phyloP scores from a whole-genome alignment of 768 basidiomycete species.

The Sporobolomyces pararoseus region DNA sequence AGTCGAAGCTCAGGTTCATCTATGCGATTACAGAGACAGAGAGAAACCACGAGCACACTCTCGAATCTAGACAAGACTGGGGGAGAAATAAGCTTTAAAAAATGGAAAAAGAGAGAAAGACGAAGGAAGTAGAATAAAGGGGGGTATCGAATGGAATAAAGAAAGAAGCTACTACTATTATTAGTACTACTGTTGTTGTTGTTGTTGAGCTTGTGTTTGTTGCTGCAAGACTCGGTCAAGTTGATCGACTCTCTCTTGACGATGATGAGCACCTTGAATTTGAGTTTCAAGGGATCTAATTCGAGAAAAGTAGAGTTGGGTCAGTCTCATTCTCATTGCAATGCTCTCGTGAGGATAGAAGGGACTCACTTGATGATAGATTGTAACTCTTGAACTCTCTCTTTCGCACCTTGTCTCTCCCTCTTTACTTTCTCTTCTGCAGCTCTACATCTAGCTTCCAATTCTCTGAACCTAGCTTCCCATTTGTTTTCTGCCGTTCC shows the following conservation, averaged over 20 bases:
- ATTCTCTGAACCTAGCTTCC: conserved; percentile 92
- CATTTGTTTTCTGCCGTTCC: conserved; percentile 75
- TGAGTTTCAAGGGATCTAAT: background rate
- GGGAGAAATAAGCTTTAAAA: too few species aligned
- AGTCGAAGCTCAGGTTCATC: too few species aligned
- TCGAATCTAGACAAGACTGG: too few species aligned
- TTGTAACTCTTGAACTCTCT: conserved; percentile 69
- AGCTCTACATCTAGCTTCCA: conserved; percentile 70
- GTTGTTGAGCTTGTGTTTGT: conserved; percentile 6
- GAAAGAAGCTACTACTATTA: too few species aligned
- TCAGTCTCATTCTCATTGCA: background rate
- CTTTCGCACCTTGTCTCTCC: conserved; percentile 89
- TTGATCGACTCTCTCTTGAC: conserved; percentile 12
- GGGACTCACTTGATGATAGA: conserved; percentile 62
- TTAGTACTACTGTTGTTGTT: background rate
- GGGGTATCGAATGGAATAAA: background rate
- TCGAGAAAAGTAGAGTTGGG: background rate
- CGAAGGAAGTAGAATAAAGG: background rate
- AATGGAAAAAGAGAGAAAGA: too few species aligned
- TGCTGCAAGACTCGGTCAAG: conserved; percentile 13
- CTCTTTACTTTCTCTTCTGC: conserved; percentile 90
- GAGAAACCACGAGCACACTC: too few species aligned
- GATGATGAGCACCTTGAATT: conserved; percentile 1
- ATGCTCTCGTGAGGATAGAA: background rate
- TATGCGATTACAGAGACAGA: too few species aligned